Percentiles rank a stretch among this genome's conserved stretches.
Conservation (phyloP, 306 rosid species). For the Comarum palustre region DNA sequence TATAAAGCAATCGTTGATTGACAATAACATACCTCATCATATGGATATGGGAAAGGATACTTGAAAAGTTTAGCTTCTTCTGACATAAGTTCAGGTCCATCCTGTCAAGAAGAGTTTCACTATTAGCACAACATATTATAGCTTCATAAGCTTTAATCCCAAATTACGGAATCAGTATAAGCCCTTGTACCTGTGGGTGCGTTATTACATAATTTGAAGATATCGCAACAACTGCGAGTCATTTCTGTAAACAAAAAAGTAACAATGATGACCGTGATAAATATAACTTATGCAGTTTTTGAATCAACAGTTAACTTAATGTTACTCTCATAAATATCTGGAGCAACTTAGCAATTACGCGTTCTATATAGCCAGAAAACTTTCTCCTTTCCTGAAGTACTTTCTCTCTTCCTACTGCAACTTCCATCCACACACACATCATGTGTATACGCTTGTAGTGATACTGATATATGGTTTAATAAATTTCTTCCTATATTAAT, state of each 20-base stretch:
- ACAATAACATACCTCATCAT: constrained; percentile 61
- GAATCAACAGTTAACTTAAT: too few species aligned
- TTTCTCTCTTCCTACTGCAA: background rate
- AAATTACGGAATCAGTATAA: constrained; percentile 32
- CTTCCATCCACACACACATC: background rate
- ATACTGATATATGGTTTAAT: background rate
- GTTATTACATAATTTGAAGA: constrained; percentile 82
- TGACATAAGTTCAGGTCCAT: constrained; percentile 86
- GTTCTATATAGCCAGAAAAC: background rate
- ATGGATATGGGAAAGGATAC: constrained; percentile 87
- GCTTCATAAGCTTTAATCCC: constrained; percentile 32
- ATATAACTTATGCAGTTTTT: background rate
- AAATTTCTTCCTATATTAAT: background rate
- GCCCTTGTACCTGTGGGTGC: constrained; percentile 71
- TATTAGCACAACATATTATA: constrained; percentile 37
- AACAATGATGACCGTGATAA: background rate
- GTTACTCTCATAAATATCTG: background rate
- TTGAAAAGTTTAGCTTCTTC: constrained; percentile 73
- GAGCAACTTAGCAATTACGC: background rate
- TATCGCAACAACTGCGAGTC: constrained; percentile 74
- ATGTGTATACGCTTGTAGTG: background rate
- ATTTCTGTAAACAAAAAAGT: constrained; percentile 53
- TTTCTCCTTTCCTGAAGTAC: background rate
- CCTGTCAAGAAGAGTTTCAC: constrained; percentile 63
- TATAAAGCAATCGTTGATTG: constrained; percentile 13